Percentiles rank a stretch among this genome's conserved stretches.
Evolutionary conservation across 768 basidiomycete species (phyloP).

Genomic region (Coprinopsis cinerea): DNA sequence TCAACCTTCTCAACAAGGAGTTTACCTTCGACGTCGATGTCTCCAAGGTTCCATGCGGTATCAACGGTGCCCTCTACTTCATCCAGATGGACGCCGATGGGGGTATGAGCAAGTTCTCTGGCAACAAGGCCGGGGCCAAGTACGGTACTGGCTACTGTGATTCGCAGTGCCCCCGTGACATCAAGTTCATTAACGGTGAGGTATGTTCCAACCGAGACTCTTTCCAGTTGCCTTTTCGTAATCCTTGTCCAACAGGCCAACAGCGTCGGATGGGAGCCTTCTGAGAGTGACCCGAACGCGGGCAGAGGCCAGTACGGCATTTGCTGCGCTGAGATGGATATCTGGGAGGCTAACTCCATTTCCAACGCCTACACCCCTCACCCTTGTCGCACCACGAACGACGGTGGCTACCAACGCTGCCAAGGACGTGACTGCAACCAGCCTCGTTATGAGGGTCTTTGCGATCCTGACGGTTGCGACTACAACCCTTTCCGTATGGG

Average conservation of each 20-base stretch:
- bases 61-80: constrained; percentile 18
- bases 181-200: constrained; percentile 17
- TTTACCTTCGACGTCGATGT: constrained; percentile 20
- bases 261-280: constrained; percentile 34
- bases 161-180: constrained; percentile 17
- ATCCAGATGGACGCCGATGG: too few relatives aligned
- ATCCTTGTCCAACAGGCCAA: constrained; percentile 38
- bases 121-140: constrained; percentile 19
- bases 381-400: constrained; percentile 31
- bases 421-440: constrained; percentile 33
- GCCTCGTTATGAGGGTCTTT: constrained; percentile 36
- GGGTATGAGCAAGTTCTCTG: constrained; percentile 12
- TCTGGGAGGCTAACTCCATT: constrained; percentile 53
- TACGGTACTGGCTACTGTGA: constrained; percentile 20
- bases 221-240: background rate
- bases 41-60: constrained; percentile 21
- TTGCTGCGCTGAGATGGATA: constrained; percentile 56
- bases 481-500: constrained; percentile 60
- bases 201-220: constrained; percentile 3
- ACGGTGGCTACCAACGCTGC: constrained; percentile 36
- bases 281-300: constrained; percentile 35
- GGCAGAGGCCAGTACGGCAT: constrained; percentile 41
- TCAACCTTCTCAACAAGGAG: constrained; percentile 19
- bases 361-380: constrained; percentile 51
- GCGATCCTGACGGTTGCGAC: constrained; percentile 54